Evolutionary conservation across 257 asterid species (phyloP).

Genomic region (Solanum commersonii): DNA sequence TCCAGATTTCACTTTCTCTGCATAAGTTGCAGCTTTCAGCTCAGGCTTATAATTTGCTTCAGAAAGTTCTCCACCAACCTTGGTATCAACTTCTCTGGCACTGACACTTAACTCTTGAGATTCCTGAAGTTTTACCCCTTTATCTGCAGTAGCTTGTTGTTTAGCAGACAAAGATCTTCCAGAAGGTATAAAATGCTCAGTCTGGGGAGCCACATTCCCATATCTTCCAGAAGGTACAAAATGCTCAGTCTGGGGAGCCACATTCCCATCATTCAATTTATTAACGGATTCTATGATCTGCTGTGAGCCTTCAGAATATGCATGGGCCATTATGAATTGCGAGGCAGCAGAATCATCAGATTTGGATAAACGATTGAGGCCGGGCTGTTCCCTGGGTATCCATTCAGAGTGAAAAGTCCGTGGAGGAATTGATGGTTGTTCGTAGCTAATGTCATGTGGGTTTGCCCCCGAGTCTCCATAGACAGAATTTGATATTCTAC

Average conservation of each 20-base stretch:
- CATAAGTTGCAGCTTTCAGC: conserved; percentile 14
- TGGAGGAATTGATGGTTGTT: conserved; percentile 43
- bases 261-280: conserved; percentile 20
- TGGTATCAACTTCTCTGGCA: conserved; percentile 13
- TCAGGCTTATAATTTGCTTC: conserved; percentile 31
- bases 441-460: conserved; percentile 29
- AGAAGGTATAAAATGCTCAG: conserved; percentile 20
- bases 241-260: conserved; percentile 19
- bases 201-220: conserved; percentile 20
- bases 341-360: conserved; percentile 63
- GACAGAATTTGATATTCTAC: conserved; percentile 19
- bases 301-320: conserved; percentile 47
- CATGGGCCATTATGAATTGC: conserved; percentile 39
- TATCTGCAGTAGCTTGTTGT: conserved; percentile 19
- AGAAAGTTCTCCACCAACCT: conserved; percentile 8
- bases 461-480: conserved; percentile 24
- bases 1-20: conserved; percentile 25
- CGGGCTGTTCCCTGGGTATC: conserved; percentile 58
- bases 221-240: conserved; percentile 13
- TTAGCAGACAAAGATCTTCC: conserved; percentile 12
- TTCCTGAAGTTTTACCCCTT: conserved; percentile 11
- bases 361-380: conserved; percentile 52
- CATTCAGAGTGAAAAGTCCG: conserved; percentile 61
- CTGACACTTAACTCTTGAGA: conserved; percentile 14
- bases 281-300: conserved; percentile 40